phyloP scores from a whole-genome alignment of 2,329 filamentous ascomycete genomes.

The Aspergillus viridinutans region DNA sequence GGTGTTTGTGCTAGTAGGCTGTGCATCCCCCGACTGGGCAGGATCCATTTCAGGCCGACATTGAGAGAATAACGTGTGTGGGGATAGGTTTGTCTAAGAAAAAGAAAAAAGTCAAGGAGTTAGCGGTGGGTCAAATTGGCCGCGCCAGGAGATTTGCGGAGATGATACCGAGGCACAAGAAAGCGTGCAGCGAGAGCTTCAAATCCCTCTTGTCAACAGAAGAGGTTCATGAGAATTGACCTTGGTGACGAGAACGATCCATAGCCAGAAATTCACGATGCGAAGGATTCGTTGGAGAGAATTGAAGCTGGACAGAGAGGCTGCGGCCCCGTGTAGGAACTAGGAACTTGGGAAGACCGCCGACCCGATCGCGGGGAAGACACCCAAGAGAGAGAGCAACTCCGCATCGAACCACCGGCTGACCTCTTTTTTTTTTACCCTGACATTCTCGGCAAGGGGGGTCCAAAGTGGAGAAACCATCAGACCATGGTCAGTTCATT shows the following conservation, averaged over 20 bases:
- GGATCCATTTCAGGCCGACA: constrained; percentile 30
- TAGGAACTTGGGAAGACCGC: neutral
- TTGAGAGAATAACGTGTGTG: constrained; percentile 5
- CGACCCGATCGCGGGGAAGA: constrained; percentile 1
- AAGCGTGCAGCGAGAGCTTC: neutral
- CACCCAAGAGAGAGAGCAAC: neutral
- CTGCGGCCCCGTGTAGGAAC: no score
- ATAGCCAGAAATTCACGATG: neutral
- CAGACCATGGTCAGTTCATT: no score
- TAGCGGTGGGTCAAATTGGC: neutral
- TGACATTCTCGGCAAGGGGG: neutral
- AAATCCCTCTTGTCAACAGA: neutral
- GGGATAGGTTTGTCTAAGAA: neutral
- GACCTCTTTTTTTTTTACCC: neutral
- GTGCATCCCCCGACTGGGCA: constrained; percentile 26
- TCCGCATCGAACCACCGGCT: constrained; percentile 3
- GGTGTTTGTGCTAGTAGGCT: constrained; percentile 11
- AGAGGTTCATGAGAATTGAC: neutral
- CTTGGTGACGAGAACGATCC: neutral
- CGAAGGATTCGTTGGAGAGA: neutral
- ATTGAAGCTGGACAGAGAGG: neutral
- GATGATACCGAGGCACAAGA: neutral
- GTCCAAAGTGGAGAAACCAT: neutral
- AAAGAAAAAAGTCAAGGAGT: neutral
- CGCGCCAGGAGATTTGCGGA: neutral